Percentiles rank a stretch among this genome's conserved stretches.
Evolutionary conservation across 306 rosid genomes (phyloP).

Genomic region (Spatholobus suberectus): DNA sequence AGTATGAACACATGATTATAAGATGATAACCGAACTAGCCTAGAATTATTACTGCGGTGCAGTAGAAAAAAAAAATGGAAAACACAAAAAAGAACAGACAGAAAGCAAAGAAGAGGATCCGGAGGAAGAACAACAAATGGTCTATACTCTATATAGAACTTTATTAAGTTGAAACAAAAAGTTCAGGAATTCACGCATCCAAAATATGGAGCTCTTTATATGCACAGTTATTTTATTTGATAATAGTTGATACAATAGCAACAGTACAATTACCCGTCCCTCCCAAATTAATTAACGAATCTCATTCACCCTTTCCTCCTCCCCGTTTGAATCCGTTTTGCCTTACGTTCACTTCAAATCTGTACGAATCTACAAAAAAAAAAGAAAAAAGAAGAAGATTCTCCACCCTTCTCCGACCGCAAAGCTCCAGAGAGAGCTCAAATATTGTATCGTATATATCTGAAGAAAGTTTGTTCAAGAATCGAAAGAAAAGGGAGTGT

Average conservation of each 20-base stretch:
- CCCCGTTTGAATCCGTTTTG: not conserved
- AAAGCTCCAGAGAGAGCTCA: not conserved
- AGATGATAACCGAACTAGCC: not conserved
- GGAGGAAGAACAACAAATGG: not conserved
- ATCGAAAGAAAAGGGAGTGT: slow-evolving; percentile 77
- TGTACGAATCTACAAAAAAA: not conserved
- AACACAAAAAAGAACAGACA: not conserved
- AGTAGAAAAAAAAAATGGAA: not conserved
- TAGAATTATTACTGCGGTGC: not conserved
- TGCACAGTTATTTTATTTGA: slow-evolving; percentile 35
- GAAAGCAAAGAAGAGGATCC: not conserved
- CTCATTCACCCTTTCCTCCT: not conserved
- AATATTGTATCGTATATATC: too few relatives aligned
- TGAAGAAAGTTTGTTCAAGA: too few relatives aligned
- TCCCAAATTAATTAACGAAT: slow-evolving; percentile 33
- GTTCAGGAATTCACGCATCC: slow-evolving; percentile 13
- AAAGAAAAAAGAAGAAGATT: too few relatives aligned
- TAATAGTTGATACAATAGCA: slow-evolving; percentile 19
- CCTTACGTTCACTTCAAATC: not conserved
- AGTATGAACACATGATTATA: not conserved
- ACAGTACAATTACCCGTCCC: not conserved
- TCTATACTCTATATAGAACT: not conserved
- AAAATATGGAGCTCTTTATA: slow-evolving; percentile 38
- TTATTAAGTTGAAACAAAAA: not conserved
- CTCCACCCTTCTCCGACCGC: not conserved